phyloP scores from a whole-genome alignment of 2,329 filamentous ascomycete species.

The Fusarium sterilihyphosum region DNA sequence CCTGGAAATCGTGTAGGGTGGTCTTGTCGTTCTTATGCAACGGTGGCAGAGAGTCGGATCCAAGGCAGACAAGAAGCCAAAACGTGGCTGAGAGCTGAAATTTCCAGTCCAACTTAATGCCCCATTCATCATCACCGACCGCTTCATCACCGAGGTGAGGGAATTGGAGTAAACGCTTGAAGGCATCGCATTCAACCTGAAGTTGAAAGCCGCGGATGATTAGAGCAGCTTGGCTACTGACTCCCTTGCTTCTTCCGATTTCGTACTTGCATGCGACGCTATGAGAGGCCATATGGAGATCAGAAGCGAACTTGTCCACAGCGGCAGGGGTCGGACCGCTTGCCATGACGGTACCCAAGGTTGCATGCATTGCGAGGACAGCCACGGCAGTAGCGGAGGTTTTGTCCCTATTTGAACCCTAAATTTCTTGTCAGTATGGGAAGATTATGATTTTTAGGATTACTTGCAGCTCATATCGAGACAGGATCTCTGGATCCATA shows the following conservation, averaged over 20 bases:
- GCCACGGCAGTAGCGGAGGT: no score
- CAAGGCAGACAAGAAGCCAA: neutral
- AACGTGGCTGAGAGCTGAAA: neutral
- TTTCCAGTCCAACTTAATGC: neutral
- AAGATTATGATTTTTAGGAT: no score
- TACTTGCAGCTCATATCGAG: neutral
- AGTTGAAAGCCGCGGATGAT: neutral
- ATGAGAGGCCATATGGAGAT: neutral
- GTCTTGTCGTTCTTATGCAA: neutral
- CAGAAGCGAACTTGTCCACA: rapidly evolving
- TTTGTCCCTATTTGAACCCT: neutral
- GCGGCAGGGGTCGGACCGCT: neutral
- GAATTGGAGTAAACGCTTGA: neutral
- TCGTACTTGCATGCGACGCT: neutral
- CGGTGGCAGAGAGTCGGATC: neutral
- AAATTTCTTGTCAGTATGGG: rapidly evolving
- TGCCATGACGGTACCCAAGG: neutral
- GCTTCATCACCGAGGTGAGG: neutral
- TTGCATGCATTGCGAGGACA: neutral
- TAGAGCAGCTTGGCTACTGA: rapidly evolving
- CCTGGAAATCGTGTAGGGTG: rapidly evolving
- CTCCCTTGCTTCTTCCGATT: rapidly evolving
- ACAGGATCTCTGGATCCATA: neutral
- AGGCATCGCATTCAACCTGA: neutral
- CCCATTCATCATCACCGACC: neutral